phyloP scores from a whole-genome alignment of 108 stramenopile species.

The Craspedostauros australis region DNA sequence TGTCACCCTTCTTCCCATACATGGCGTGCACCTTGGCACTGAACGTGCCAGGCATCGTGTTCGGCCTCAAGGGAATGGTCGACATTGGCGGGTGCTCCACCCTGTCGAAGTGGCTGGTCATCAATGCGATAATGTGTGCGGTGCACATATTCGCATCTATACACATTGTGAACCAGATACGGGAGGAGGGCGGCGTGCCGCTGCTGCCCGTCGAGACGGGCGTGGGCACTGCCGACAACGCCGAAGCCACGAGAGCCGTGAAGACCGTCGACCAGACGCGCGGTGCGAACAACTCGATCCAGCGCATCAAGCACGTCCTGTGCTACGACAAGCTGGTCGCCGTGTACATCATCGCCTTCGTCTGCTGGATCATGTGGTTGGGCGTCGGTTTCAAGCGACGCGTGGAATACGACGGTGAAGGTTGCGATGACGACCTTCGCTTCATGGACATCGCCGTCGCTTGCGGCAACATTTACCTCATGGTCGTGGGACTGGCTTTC shows the following conservation, averaged over 20 bases:
- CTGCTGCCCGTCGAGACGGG: constrained; percentile 2
- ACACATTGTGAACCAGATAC: constrained; percentile 44
- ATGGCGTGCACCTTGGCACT: constrained; percentile 42
- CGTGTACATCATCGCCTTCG: constrained; percentile 50
- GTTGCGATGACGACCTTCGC: constrained; percentile 12
- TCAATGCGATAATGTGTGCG: constrained; percentile 38
- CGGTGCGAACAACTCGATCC: constrained; percentile 19
- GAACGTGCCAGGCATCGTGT: constrained; percentile 41
- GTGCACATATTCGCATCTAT: constrained; percentile 49
- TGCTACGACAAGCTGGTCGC: constrained; percentile 67
- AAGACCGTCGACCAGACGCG: constrained; percentile 9
- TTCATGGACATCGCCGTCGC: constrained; percentile 17
- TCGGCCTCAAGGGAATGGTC: constrained; percentile 9
- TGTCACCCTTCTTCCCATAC: constrained; percentile 56
- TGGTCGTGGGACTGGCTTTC: constrained; percentile 50
- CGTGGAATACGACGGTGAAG: constrained; percentile 15
- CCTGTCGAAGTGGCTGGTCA: constrained; percentile 31
- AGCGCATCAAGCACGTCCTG: constrained; percentile 52
- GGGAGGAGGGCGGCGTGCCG: not conserved
- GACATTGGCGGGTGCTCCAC: constrained; percentile 10
- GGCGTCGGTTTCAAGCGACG: constrained; percentile 33
- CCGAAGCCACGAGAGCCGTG: no score
- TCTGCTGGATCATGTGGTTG: constrained; percentile 45
- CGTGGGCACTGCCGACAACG: constrained; percentile 4
- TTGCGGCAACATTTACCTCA: constrained; percentile 45